These are phyloP conservation scores for Brettanomyces bruxellensis DNA, from an alignment of 805 yeast species.

Conservation along the genomic window DNA sequence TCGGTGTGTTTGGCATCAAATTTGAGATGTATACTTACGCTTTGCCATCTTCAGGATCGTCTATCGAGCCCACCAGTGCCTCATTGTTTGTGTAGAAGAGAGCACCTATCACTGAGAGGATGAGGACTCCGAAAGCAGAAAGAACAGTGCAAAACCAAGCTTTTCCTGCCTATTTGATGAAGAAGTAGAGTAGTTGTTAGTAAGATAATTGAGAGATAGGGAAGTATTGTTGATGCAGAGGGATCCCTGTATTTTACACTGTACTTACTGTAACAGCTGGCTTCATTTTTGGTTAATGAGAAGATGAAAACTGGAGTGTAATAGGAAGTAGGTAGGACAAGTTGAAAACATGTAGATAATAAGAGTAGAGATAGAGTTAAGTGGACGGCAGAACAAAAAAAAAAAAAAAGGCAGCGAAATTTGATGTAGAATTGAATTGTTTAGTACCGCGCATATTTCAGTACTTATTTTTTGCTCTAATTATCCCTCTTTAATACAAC, in stretches of 20 bases:
- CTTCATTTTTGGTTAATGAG: not conserved
- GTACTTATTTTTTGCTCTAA: too few species aligned
- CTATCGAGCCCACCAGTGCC: conserved; percentile 84
- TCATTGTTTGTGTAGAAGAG: conserved; percentile 78
- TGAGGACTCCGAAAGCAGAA: conserved; percentile 87
- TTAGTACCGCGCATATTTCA: too few species aligned
- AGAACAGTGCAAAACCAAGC: conserved; percentile 95
- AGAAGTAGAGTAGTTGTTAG: not conserved
- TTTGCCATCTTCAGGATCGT: conserved; percentile 87
- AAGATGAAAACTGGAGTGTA: not conserved
- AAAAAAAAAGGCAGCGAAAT: too few species aligned
- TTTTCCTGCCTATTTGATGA: conserved; percentile 46
- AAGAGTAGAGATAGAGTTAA: too few species aligned
- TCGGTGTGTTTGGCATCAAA: not conserved
- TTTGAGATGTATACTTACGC: conserved; percentile 36
- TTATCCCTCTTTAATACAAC: too few species aligned
- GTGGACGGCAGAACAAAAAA: too few species aligned
- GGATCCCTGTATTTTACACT: too few species aligned
- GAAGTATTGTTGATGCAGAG: too few species aligned
- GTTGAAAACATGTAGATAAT: too few species aligned
- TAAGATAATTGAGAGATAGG: not conserved
- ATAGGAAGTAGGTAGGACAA: too few species aligned
- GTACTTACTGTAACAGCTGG: not conserved
- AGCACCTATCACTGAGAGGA: conserved; percentile 75
- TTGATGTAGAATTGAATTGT: too few species aligned